Percentiles rank a stretch among this genome's conserved stretches.
phyloP scores from a whole-genome alignment of 2,329 filamentous ascomycete species.

The Pseudocercospora fuligena region DNA sequence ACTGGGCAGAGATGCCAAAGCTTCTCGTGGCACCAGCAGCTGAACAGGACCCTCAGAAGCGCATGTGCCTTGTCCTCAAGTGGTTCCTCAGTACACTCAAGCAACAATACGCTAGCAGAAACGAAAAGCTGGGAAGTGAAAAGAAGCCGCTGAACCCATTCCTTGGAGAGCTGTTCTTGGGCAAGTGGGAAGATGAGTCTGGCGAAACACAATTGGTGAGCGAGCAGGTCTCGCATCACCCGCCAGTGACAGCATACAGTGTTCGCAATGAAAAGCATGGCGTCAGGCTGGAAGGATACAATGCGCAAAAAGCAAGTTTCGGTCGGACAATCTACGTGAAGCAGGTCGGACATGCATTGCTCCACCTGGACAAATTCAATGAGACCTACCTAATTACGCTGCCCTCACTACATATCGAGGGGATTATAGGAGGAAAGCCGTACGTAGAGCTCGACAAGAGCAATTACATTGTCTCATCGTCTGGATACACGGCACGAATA shows the following conservation, averaged over 20 bases:
- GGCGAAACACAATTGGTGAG: conserved; percentile 86
- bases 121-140: conserved; percentile 84
- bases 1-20: conserved; percentile 61
- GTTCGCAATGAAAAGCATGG: conserved; percentile 87
- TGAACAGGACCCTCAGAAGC: conserved; percentile 79
- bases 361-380: conserved; percentile 69
- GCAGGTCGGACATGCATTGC: conserved; percentile 74
- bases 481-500: conserved; percentile 85
- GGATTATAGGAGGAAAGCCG: conserved; percentile 81
- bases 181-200: conserved; percentile 81
- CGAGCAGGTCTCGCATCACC: conserved; percentile 96
- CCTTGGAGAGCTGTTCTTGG: conserved; percentile 90
- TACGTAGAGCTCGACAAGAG: conserved; percentile 89
- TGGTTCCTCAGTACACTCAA: conserved; percentile 95
- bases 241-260: conserved; percentile 90
- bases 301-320: conserved; percentile 95
- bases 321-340: conserved; percentile 92
- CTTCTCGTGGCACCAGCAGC: conserved; percentile 81
- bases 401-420: conserved; percentile 90
- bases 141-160: conserved; percentile 99
- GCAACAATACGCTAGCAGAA: conserved; percentile 77
- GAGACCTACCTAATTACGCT: conserved; percentile 91
- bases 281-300: conserved; percentile 79
- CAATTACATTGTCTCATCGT: conserved; percentile 84
- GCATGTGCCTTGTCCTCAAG: conserved; percentile 85